A percentile compares a stretch with the other conserved stretches of the same genome.
Conservation (phyloP, 441 rosid genomes). For the Eruca vesicaria region DNA sequence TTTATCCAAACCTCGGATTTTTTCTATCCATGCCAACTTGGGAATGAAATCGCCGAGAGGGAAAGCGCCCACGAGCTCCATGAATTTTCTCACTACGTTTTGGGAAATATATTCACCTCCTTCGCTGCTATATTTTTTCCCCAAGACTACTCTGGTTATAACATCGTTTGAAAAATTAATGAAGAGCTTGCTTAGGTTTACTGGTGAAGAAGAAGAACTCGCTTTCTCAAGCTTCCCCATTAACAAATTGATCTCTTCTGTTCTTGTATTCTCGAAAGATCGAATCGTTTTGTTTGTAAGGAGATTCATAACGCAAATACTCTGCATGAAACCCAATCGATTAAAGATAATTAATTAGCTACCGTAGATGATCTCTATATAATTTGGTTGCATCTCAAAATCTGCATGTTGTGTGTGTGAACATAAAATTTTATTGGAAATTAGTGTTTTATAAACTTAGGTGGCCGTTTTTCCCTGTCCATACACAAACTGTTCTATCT, state of each 20-base stretch:
- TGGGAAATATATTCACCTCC: constrained; percentile 16
- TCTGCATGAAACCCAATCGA: constrained; percentile 13
- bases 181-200: constrained; percentile 35
- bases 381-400: background rate
- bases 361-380: background rate
- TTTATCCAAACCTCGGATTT: constrained; percentile 19
- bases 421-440: background rate
- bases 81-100: constrained; percentile 28
- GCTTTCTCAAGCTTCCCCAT: constrained; percentile 25
- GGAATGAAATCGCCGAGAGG: constrained; percentile 45
- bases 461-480: background rate
- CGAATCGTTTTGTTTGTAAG: constrained; percentile 37
- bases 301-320: constrained; percentile 41
- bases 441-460: background rate
- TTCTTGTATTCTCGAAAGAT: constrained; percentile 37
- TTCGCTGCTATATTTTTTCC: constrained; percentile 27
- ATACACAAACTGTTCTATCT: background rate
- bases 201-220: constrained; percentile 1
- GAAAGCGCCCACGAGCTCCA: constrained; percentile 22
- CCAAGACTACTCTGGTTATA: constrained; percentile 39
- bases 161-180: constrained; percentile 26
- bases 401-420: background rate
- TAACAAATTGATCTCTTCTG: constrained; percentile 35
- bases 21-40: constrained; percentile 38
- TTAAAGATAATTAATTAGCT: background rate